Evolutionary conservation across 169 alveolate genomes (phyloP), one percentile per base, ranked within the genome.

Genomic region (Cryptosporidium sp.): DNA sequence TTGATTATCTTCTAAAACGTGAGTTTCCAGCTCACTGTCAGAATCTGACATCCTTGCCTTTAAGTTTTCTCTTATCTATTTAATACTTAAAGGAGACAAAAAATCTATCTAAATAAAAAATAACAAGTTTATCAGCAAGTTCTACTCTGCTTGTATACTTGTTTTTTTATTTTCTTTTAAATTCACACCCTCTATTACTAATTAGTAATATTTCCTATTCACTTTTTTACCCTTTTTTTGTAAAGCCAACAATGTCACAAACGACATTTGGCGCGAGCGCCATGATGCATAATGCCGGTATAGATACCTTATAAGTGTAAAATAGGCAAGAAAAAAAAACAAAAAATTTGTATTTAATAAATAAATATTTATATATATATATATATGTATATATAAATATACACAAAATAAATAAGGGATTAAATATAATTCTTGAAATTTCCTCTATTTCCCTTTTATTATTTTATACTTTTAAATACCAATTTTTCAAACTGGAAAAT

Each of bases 1-100:
- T 4, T 18, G 35, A 12, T 21, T 12, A 42, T 73, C 86, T 18
- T 73, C 89, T 21, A 80, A 21, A 23, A 80, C 65, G 16, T 12
- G 89, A 0, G 89, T 80, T 31, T 80, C 89, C 39, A 80, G n/a
- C 62, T 80, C 89, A 65, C 89, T 80, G 39, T 80, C 89, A 26
- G 89, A 80, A 23, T 62, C 75, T 21, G 60, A 70, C 67, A 70
- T 37, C 18, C 37, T 48, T 4, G 7, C 10, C 84, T 48, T 12
- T 70, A 29, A 7, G 4, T 37, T 44, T n/a, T 26, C 21, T 39
- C 48, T 42, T 42, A 26, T 42, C 48, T 8, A 42, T 42, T 45
- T 29, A 31, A 68, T 31, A 33, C 29, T 68, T 29, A 61, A 61
- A 61, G 39, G 33, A 33, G 23, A 67, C 52, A 37, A 67, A 2